A percentile compares a stretch with the other conserved stretches of the same genome.
Conservation (phyloP, 768 basidiomycete genomes). For the Gymnopilus dilepis region DNA sequence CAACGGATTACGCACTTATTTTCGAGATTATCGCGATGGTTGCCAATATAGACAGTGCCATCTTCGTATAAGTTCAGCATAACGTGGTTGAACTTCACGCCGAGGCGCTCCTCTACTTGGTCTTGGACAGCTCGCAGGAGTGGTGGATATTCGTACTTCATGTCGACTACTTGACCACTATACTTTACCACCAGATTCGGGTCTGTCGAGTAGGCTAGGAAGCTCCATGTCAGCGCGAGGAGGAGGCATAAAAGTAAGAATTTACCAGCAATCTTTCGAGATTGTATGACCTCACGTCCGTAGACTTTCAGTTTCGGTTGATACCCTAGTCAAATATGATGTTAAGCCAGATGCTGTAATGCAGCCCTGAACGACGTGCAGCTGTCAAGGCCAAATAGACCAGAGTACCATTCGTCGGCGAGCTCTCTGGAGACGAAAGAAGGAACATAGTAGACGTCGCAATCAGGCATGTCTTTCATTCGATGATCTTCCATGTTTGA, state of each 20-base stretch:
- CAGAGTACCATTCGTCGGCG: conserved; percentile 30
- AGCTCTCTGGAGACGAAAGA: conserved; percentile 26
- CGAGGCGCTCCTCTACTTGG: conserved; percentile 32
- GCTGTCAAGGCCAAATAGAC: conserved; percentile 20
- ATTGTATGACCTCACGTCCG: conserved; percentile 32
- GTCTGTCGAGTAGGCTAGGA: conserved; percentile 34
- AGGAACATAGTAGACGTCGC: conserved; percentile 36
- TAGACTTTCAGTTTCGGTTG: conserved; percentile 35
- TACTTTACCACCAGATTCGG: conserved; percentile 33
- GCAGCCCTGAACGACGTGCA: conserved; percentile 3
- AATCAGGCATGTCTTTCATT: conserved; percentile 31
- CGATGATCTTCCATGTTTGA: conserved; percentile 22
- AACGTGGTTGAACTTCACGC: conserved; percentile 38
- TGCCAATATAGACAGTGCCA: conserved; percentile 36
- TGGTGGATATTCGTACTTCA: conserved; percentile 35
- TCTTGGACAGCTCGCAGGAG: conserved; percentile 35
- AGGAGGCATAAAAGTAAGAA: not conserved
- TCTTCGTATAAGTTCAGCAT: conserved; percentile 37
- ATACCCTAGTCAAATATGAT: conserved; percentile 29
- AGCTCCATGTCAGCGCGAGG: not conserved
- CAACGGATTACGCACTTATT: conserved; percentile 25
- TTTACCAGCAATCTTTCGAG: conserved; percentile 38
- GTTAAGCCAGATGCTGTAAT: not conserved
- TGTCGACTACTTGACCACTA: conserved; percentile 35
- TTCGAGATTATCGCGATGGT: conserved; percentile 35